phyloP scores from a whole-genome alignment of 345 rosid species.

The Aethionema arabicum region DNA sequence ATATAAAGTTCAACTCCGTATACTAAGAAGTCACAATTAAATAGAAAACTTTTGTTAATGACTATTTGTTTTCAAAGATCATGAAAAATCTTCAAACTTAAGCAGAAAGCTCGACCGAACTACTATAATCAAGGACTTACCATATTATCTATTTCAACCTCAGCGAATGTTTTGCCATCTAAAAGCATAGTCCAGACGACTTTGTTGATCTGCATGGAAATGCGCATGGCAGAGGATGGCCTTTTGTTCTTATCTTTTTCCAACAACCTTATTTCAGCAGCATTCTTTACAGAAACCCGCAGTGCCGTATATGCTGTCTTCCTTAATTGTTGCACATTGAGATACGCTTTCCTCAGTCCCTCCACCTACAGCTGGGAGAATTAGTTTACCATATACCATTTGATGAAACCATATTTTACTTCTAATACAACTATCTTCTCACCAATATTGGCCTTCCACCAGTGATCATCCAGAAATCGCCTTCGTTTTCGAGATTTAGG shows the following conservation, averaged over 20 bases:
- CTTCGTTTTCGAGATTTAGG: slow-evolving; percentile 37
- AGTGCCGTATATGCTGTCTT: slow-evolving; percentile 76
- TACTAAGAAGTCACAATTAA: slow-evolving; percentile 7
- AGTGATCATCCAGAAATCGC: slow-evolving; percentile 45
- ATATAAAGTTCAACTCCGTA: slow-evolving; percentile 6
- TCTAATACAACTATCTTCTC: slow-evolving; percentile 19
- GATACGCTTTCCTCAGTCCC: slow-evolving; percentile 62
- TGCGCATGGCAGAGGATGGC: slow-evolving; percentile 97
- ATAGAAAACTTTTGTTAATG: background rate
- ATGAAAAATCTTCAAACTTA: background rate
- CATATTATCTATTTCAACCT: slow-evolving; percentile 98
- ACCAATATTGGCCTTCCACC: slow-evolving; percentile 45
- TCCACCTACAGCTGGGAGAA: slow-evolving; percentile 53
- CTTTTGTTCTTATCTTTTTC: slow-evolving; percentile 97
- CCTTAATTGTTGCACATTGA: slow-evolving; percentile 59
- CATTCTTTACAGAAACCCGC: slow-evolving; percentile 69
- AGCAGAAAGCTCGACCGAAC: background rate
- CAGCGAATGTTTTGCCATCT: slow-evolving; percentile 96
- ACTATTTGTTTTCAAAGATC: background rate
- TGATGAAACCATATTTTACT: background rate
- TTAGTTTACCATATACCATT: background rate
- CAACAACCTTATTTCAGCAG: slow-evolving; percentile 78
- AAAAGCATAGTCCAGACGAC: slow-evolving; percentile 95
- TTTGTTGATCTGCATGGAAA: slow-evolving; percentile 79
- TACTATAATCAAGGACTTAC: slow-evolving; percentile 41